Evolutionary conservation across 139 green algal genomes (phyloP), one percentile per base, ranked within the genome.

Genomic region (Coccomyxa sp.): DNA sequence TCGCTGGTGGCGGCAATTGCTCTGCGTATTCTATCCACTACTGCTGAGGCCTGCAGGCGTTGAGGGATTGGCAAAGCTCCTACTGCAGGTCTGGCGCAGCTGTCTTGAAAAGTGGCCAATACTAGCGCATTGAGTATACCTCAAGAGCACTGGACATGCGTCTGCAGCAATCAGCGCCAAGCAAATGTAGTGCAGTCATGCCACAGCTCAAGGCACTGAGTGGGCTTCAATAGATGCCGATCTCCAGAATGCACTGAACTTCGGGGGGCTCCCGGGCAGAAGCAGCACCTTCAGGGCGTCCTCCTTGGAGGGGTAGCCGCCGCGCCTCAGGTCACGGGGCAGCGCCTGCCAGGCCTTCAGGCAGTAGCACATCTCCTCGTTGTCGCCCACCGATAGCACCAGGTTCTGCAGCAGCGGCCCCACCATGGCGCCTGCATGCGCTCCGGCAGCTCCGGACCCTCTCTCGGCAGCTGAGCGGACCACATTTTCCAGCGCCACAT

Each of bases 321-420:
- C 92, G 22, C 75, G 76, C 74, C 86, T 86, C 33, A 96, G 78
- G 5, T 71, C 78, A 14, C 50, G 41, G 24, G 93, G 92, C 80
- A 97, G 91, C 38, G 89, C 91, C 35, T 88, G 83, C 91, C 94
- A 94, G 22, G 91, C 92, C 84, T 97, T 97, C 39, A 99, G 87
- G 88, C 94, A 98, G 90, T 95, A 99, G 86, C 92, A 94, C 39
- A 99, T 80, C 88, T 99, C 96, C 87, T 98, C 93, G 81, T 99
- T 99, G 84, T 97, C 87, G 10, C 91, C 94, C 58, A 89, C 79
- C 64, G 87, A 94, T 36, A 99, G 90, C n/a, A 81, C 88, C 79
- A 99, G 90, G 87, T 99, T 99, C 88, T 98, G 92, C 74, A 99
- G 88, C 82, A 98, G 88, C 31, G 97, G 95, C 10, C 75, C 86